Conservation (phyloP, 352 stramenopile species). For the Phytophthora aleatoria region DNA sequence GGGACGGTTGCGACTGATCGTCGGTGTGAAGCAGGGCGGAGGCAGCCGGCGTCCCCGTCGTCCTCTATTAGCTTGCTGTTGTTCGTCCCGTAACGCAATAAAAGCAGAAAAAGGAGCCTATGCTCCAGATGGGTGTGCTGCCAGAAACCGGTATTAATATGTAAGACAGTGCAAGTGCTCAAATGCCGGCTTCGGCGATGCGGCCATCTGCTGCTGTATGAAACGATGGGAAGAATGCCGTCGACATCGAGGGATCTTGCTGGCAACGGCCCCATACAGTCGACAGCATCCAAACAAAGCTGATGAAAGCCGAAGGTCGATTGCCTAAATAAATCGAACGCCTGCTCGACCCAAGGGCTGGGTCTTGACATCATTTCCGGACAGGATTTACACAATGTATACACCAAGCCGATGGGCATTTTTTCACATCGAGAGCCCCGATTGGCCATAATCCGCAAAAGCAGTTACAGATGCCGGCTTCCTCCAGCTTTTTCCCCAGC, state of each 20-base stretch:
- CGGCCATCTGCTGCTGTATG: conserved; percentile 14
- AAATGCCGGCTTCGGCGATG: neutral
- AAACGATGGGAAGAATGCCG: conserved; percentile 14
- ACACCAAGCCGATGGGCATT: conserved; percentile 2
- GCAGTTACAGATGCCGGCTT: conserved; percentile 38
- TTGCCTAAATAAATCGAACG: neutral
- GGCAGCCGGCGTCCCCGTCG: conserved; percentile 10
- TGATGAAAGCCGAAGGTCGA: neutral
- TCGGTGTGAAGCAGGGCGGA: conserved; percentile 7
- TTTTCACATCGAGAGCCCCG: conserved; percentile 23
- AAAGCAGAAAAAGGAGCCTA: conserved; percentile 21
- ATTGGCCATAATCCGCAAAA: conserved; percentile 35
- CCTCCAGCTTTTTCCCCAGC: conserved; percentile 26
- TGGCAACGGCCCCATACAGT: neutral
- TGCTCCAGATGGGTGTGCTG: conserved; percentile 8
- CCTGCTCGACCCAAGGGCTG: neutral
- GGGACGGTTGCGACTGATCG: conserved; percentile 4
- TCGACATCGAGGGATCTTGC: neutral
- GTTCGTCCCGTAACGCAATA: conserved; percentile 22
- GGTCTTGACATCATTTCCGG: neutral
- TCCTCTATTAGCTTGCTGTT: conserved; percentile 1
- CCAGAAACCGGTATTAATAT: conserved; percentile 1
- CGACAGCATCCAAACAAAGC: neutral
- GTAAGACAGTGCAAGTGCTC: conserved; percentile 11
- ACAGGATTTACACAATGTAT: neutral